Percentiles rank a stretch among this genome's conserved stretches.
Conservation (phyloP, 352 stramenopile genomes). For the Hyaloperonospora brassicae region DNA sequence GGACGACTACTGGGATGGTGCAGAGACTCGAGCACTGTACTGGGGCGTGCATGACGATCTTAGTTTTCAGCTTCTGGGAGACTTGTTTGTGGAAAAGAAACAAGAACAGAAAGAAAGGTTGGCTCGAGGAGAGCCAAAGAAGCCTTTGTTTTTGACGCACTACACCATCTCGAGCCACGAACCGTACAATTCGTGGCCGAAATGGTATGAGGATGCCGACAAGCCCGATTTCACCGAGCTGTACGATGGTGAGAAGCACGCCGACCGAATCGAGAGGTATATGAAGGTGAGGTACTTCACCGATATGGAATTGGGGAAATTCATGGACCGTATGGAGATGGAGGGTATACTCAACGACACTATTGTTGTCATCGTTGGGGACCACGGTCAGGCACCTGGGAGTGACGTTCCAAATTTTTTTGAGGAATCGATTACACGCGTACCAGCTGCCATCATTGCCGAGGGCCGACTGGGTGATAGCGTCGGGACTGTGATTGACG, state of each 20-base stretch:
- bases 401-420: conserved; percentile 14
- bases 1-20: conserved; percentile 20
- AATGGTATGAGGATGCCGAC: conserved; percentile 39
- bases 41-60: conserved; percentile 2
- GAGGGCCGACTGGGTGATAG: conserved; percentile 7
- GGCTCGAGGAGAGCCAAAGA: conserved; percentile 16
- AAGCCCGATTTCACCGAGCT: conserved; percentile 21
- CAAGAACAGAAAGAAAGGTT: conserved; percentile 21
- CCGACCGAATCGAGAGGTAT: conserved; percentile 46
- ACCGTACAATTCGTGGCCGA: conserved; percentile 47
- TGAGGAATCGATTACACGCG: conserved; percentile 7
- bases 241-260: conserved; percentile 36
- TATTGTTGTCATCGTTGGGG: conserved; percentile 53
- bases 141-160: conserved; percentile 38
- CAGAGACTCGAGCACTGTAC: conserved; percentile 9
- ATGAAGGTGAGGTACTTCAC: conserved; percentile 61
- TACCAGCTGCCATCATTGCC: conserved; percentile 8
- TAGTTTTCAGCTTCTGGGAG: conserved; percentile 34
- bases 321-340: conserved; percentile 47
- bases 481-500: conserved; percentile 9
- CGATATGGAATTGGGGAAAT: conserved; percentile 46
- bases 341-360: conserved; percentile 56
- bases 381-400: conserved; percentile 57
- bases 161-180: conserved; percentile 74
- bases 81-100: conserved; percentile 41